These are phyloP conservation scores for Urochloa ruziziensis DNA, from an alignment of 176 grass and related monocot genomes.

Conservation along the genomic window DNA sequence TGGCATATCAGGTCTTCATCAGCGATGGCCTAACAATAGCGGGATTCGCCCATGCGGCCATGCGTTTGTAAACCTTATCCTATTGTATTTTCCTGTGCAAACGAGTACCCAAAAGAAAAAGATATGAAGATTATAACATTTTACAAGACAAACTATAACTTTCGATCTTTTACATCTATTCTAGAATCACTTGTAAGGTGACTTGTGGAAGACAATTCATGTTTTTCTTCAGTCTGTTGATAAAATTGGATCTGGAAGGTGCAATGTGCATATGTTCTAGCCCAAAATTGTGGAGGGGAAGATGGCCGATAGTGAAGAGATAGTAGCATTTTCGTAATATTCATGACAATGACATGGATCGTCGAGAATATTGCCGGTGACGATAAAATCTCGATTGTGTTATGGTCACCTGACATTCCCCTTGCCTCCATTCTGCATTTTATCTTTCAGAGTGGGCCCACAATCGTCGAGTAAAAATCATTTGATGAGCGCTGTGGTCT, in stretches of 20 bases:
- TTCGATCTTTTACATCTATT: no score
- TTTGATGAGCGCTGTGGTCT: background rate
- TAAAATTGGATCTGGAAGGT: background rate
- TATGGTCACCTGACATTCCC: background rate
- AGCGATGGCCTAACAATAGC: no score
- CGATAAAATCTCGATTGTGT: background rate
- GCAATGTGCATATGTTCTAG: background rate
- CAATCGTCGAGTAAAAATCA: background rate
- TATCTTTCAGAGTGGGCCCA: background rate
- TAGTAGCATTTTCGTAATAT: background rate
- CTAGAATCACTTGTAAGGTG: no score
- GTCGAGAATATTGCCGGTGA: background rate
- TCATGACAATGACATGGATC: background rate
- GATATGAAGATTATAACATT: no score
- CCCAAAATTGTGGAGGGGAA: background rate
- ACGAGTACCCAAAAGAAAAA: no score
- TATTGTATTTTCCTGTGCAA: no score
- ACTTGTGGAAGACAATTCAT: no score
- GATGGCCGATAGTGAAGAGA: background rate
- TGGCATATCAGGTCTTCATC: no score
- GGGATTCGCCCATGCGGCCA: no score
- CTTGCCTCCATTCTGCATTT: background rate
- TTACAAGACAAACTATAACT: no score
- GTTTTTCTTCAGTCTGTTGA: background rate
- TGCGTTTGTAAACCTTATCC: no score